Evolutionary conservation across 106 monocot genomes (phyloP).

Genomic region (Alisma plantagoaquatica): DNA sequence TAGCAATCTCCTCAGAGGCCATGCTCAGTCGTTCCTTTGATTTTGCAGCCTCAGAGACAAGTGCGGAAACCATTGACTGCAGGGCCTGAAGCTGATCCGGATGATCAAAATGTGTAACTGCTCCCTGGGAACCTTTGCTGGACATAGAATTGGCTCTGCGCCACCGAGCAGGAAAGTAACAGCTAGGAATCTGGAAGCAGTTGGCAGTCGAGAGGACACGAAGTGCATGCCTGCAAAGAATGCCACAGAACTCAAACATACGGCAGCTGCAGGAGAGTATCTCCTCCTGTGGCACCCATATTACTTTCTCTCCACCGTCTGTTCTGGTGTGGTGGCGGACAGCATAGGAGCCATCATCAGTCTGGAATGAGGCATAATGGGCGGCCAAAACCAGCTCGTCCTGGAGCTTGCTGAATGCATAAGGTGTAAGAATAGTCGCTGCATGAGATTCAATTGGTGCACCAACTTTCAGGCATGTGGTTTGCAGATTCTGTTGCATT

Average conservation of each 20-base stretch:
- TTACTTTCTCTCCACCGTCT: conserved; percentile 45
- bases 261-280: conserved; percentile 66
- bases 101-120: conserved; percentile 14
- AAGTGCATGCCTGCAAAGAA: conserved; percentile 60
- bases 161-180: conserved; percentile 60
- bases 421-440: conserved; percentile 56
- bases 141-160: conserved; percentile 29
- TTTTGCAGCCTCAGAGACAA: conserved; percentile 49
- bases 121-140: conserved; percentile 8
- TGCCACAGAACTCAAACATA: conserved; percentile 72
- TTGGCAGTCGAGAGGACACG: conserved; percentile 66
- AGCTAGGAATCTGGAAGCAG: conserved; percentile 69
- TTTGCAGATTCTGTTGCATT: conserved; percentile 66
- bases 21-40: conserved; percentile 64
- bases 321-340: conserved; percentile 64
- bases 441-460: conserved; percentile 77
- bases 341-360: conserved; percentile 42
- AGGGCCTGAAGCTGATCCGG: conserved; percentile 38
- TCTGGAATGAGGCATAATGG: conserved; percentile 66
- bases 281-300: conserved; percentile 45
- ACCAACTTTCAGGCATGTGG: conserved; percentile 62
- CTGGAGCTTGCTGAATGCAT: conserved; percentile 73
- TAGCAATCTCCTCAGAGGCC: conserved; percentile 35
- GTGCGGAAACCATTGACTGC: conserved; percentile 50
- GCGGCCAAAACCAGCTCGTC: conserved; percentile 64